phyloP scores from a whole-genome alignment of 257 asterid genomes.

The Euphrasia confusa region DNA sequence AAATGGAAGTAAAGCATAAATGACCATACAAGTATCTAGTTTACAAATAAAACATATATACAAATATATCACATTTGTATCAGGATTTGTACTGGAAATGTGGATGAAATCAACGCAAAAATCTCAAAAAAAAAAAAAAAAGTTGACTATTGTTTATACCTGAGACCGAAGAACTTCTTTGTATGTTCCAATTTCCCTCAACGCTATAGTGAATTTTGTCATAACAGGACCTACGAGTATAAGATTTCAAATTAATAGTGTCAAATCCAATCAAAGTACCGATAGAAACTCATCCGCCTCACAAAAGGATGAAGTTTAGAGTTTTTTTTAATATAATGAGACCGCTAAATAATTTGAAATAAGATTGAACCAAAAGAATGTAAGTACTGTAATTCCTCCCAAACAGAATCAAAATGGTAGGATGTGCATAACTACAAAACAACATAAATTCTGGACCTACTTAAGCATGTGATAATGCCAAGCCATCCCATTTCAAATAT shows the following conservation, averaged over 20 bases:
- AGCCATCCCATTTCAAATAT: neutral
- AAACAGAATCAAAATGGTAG: neutral
- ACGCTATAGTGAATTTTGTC: conserved; percentile 97
- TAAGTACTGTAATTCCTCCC: neutral
- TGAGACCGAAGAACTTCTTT: conserved; percentile 99
- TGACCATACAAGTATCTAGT: neutral
- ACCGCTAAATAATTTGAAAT: neutral
- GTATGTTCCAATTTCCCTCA: conserved; percentile 97
- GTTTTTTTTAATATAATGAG: neutral
- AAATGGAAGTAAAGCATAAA: conserved; percentile 10
- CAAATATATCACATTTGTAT: neutral
- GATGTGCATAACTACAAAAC: conserved; percentile 14
- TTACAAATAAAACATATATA: neutral
- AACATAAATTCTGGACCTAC: neutral
- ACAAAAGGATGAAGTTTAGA: conserved; percentile 13
- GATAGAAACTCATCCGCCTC: conserved; percentile 22
- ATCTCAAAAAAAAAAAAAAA: conserved; percentile 4
- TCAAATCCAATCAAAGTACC: conserved; percentile 17
- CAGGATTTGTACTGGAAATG: neutral
- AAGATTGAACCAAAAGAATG: neutral
- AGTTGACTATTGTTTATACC: conserved; percentile 40
- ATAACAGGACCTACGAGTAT: conserved; percentile 81
- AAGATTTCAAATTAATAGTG: conserved; percentile 21
- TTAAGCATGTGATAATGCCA: neutral
- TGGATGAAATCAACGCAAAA: neutral